Evolutionary conservation across 2,329 filamentous ascomycete species (phyloP), one percentile per base, ranked within the genome.

Genomic region (Corinectria fuckeliana): DNA sequence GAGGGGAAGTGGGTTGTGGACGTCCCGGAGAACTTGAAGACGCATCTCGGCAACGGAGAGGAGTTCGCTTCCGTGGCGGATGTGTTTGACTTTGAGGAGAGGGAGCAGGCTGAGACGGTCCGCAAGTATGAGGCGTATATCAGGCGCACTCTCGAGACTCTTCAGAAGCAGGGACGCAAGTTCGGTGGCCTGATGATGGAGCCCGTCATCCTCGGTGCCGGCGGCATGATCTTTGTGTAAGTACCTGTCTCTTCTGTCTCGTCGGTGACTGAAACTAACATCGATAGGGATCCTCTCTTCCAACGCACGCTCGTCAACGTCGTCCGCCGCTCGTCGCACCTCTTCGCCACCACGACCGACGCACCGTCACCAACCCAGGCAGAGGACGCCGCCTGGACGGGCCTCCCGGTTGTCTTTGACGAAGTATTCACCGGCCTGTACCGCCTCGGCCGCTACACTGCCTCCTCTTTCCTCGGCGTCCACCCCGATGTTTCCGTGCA

Each of bases 341-440:
- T 90, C 5, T 89, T 91, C 65, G 74, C 77, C 34, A 57, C 69
- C 3, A 50, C 38, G 1, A 2, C 20, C 14, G 28, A 38, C 5
- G 60, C 65, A 11, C 28, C 62, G 14, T 23, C 47, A 1, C 30
- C 54, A 32, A 8, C 60, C 34, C 56, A 68, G n/a, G 16, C 23
- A 9, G 65, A 69, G 30, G 50, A 67, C 28, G 69, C 67, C 8
- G 64, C 78, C 26, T 96, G 92, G 92, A 81, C 81, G 1, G 91
- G 92, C 2, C 82, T 96, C 4, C 92, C 92, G 0, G 78, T 96
- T 36, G 81, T 96, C 66, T 92, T 92, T 64, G 92, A 96, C 71
- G 92, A 96, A 72, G 92, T 96, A 32, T 96, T 96, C 75, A 94
- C 91, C 0, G 92, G 92, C 1, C 80, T 96, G 4, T 93, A 93